Conservation (phyloP, 78 protist genomes). For the Monocercomonoides exilis region DNA sequence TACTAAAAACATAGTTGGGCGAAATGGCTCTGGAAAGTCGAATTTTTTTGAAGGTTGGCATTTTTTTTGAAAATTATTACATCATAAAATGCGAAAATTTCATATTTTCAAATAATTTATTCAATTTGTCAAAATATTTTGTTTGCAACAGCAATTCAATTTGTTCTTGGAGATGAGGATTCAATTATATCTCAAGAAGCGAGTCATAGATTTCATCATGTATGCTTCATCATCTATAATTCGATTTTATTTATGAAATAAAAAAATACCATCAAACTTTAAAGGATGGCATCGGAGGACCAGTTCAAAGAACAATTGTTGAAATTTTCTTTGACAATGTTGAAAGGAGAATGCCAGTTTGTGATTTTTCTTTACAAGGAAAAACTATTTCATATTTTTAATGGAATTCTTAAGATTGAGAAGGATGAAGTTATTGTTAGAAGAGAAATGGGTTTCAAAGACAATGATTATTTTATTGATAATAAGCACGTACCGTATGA, state of each 20-base stretch:
- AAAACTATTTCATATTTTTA: not conserved
- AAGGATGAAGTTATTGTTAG: slow-evolving; percentile 65
- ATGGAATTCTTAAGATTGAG: slow-evolving; percentile 31
- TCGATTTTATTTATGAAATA: no score
- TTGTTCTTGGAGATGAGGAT: slow-evolving; percentile 60
- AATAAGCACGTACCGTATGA: slow-evolving; percentile 37
- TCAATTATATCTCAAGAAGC: slow-evolving; percentile 10
- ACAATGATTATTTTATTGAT: slow-evolving; percentile 83
- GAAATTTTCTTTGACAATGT: slow-evolving; percentile 86
- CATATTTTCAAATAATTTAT: not conserved
- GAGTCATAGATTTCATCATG: no score
- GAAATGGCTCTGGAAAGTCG: slow-evolving; percentile 58
- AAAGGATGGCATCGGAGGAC: not conserved
- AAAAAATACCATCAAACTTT: no score
- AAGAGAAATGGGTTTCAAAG: slow-evolving; percentile 69
- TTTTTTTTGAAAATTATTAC: no score
- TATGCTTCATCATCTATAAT: no score
- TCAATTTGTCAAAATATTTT: not conserved
- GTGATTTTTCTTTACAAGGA: slow-evolving; percentile 31
- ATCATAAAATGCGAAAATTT: no score
- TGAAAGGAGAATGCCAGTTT: slow-evolving; percentile 76
- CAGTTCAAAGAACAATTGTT: slow-evolving; percentile 46
- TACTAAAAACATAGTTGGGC: no score
- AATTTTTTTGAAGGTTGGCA: slow-evolving; percentile 39
- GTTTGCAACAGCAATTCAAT: slow-evolving; percentile 58